These are phyloP conservation scores for Suhomyces ambrosiae DNA, from an alignment of 1,139 yeast species.

Conservation along the genomic window DNA sequence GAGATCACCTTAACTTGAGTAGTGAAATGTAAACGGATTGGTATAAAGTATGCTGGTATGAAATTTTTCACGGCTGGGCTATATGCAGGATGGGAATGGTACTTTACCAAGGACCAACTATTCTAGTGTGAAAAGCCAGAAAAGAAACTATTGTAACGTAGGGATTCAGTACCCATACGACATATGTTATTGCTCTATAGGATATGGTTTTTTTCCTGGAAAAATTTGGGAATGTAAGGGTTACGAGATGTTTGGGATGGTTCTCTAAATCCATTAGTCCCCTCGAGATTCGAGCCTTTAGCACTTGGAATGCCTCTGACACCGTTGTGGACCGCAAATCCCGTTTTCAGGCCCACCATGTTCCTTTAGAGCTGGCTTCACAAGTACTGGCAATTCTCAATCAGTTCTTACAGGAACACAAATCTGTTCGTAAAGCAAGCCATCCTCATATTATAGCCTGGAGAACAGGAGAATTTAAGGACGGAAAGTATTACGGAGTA, in stretches of 20 bases:
- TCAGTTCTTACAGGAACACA: slow-evolving; percentile 37
- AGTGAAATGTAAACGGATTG: too few relatives aligned
- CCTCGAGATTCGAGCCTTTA: not conserved
- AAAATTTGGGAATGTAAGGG: too few relatives aligned
- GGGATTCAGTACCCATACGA: too few relatives aligned
- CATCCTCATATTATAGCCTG: slow-evolving; percentile 74
- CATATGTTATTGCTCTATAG: too few relatives aligned
- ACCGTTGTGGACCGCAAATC: slow-evolving; percentile 51
- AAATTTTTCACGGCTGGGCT: slow-evolving; percentile 10
- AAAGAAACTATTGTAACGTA: too few relatives aligned
- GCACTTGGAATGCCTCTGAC: slow-evolving; percentile 33
- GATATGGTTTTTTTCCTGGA: too few relatives aligned
- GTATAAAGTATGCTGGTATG: too few relatives aligned
- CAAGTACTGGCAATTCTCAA: slow-evolving; percentile 44
- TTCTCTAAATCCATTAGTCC: too few relatives aligned
- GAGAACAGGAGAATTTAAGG: slow-evolving; percentile 44
- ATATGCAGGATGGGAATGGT: slow-evolving; percentile 9
- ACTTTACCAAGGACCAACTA: too few relatives aligned
- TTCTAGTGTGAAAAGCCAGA: too few relatives aligned
- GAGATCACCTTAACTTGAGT: too few relatives aligned
- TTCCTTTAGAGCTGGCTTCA: slow-evolving; percentile 31
- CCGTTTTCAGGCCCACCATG: slow-evolving; percentile 61
- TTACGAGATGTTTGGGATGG: too few relatives aligned
- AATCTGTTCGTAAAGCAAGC: slow-evolving; percentile 51
- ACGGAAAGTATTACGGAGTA: slow-evolving; percentile 22